A percentile compares a stretch with the other conserved stretches of the same genome.
Conservation (phyloP, 2,329 filamentous ascomycete genomes). For the Fusarium sp. region DNA sequence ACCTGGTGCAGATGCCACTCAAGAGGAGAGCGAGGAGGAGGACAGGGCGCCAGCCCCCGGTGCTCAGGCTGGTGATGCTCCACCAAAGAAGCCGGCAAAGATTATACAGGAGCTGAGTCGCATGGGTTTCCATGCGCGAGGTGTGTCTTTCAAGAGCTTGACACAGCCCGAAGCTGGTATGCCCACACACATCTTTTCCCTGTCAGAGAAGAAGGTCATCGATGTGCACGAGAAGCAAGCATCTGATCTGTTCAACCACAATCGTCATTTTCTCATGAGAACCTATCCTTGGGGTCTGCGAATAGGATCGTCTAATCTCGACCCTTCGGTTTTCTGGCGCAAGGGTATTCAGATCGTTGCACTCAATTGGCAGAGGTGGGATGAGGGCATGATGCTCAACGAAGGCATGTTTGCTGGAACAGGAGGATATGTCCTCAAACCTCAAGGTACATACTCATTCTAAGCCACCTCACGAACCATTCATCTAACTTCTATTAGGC, state of each 20-base stretch:
- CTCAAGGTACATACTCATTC: constrained; percentile 60
- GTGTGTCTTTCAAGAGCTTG: constrained; percentile 83
- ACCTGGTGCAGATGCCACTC: constrained; percentile 44
- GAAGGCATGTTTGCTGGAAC: constrained; percentile 89
- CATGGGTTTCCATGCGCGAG: constrained; percentile 84
- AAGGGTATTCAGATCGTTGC: constrained; percentile 91
- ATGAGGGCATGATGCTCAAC: constrained; percentile 96
- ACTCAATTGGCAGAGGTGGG: constrained; percentile 91
- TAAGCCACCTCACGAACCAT: neutral
- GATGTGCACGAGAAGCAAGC: constrained; percentile 62
- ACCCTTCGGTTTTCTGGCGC: constrained; percentile 86
- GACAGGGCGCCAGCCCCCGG: constrained; percentile 49
- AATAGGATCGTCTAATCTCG: constrained; percentile 85
- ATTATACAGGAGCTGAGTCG: constrained; percentile 78
- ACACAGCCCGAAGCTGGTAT: constrained; percentile 74
- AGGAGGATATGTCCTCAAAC: constrained; percentile 88
- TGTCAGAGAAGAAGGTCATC: constrained; percentile 72
- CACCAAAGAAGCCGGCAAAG: constrained; percentile 55
- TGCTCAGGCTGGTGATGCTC: constrained; percentile 54
- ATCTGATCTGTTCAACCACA: constrained; percentile 77
- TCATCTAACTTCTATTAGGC: constrained; percentile 33
- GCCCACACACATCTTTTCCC: constrained; percentile 74
- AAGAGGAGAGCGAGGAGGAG: constrained; percentile 49
- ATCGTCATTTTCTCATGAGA: constrained; percentile 83
- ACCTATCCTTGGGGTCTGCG: constrained; percentile 87